A percentile compares a stretch with the other conserved stretches of the same genome.
Evolutionary conservation across 805 yeast species (phyloP).

Genomic region (Kazachstania africana): DNA sequence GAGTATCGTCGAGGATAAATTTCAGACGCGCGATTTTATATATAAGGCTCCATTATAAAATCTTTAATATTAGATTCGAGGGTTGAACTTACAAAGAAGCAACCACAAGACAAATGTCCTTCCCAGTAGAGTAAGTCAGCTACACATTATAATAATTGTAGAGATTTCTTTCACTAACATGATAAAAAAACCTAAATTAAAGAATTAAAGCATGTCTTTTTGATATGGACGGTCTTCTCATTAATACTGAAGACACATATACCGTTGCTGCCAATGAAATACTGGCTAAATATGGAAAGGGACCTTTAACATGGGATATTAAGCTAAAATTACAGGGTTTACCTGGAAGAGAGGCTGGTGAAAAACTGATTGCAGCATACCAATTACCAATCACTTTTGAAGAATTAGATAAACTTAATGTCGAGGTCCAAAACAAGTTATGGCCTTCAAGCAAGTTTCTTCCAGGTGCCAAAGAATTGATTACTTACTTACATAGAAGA

Average conservation of each 20-base stretch:
- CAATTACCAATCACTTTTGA: slow-evolving; percentile 56
- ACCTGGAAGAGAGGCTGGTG: slow-evolving; percentile 71
- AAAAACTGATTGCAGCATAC: slow-evolving; percentile 54
- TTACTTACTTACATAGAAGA: slow-evolving; percentile 38
- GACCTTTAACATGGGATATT: slow-evolving; percentile 81
- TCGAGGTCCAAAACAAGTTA: slow-evolving; percentile 35
- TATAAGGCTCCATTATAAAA: too few relatives aligned
- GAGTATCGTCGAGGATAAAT: too few relatives aligned
- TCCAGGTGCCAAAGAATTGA: slow-evolving; percentile 75
- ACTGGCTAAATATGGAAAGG: slow-evolving; percentile 57
- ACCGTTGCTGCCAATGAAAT: slow-evolving; percentile 65
- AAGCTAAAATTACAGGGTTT: slow-evolving; percentile 82
- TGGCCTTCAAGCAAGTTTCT: slow-evolving; percentile 61
- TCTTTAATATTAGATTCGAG: too few relatives aligned
- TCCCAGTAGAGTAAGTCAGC: too few relatives aligned
- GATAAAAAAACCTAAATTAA: too few relatives aligned
- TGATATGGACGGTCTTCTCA: slow-evolving; percentile 92
- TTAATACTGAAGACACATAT: slow-evolving; percentile 87
- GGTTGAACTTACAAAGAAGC: too few relatives aligned
- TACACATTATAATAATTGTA: too few relatives aligned
- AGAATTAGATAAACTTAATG: slow-evolving; percentile 43
- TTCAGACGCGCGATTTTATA: too few relatives aligned
- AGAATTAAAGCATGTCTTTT: slow-evolving; percentile 26
- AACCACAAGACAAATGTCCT: too few relatives aligned
- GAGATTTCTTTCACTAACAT: too few relatives aligned